Conservation (phyloP, 805 yeast species). For the Wickerhamiella cacticola region DNA sequence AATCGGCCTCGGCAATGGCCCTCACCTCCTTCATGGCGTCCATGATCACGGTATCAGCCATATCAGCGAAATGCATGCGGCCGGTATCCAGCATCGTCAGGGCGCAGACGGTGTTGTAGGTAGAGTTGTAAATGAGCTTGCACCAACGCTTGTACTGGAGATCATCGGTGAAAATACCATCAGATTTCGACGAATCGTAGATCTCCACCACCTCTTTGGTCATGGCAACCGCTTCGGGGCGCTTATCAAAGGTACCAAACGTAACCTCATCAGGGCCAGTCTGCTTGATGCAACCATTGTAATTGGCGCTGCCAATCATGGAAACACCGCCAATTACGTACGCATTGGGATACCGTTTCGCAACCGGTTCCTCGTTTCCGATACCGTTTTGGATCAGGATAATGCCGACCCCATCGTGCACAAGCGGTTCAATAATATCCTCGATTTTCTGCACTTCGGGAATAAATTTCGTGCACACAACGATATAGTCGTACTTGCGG, state of each 20-base stretch:
- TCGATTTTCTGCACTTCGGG: constrained; percentile 50
- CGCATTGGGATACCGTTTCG: constrained; percentile 39
- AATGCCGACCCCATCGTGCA: constrained; percentile 38
- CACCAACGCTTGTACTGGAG: constrained; percentile 47
- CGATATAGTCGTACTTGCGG: constrained; percentile 42
- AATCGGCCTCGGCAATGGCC: constrained; percentile 53
- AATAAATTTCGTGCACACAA: constrained; percentile 50
- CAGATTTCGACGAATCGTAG: constrained; percentile 36
- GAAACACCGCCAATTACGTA: constrained; percentile 52
- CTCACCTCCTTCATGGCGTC: constrained; percentile 62
- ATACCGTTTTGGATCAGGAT: constrained; percentile 57
- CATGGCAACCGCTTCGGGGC: constrained; percentile 25
- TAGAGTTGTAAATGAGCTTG: constrained; percentile 58
- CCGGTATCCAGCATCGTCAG: constrained; percentile 50
- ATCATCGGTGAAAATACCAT: constrained; percentile 33
- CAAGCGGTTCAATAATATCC: constrained; percentile 40
- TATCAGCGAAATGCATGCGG: constrained; percentile 37
- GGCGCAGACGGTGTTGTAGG: constrained; percentile 51
- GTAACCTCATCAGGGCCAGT: constrained; percentile 39
- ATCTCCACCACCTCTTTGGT: constrained; percentile 37
- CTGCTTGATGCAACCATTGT: constrained; percentile 40
- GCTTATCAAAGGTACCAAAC: constrained; percentile 43
- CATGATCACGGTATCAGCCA: constrained; percentile 31
- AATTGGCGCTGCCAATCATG: constrained; percentile 47
- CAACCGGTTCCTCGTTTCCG: constrained; percentile 46